Evolutionary conservation across 257 asterid species (phyloP), one percentile per base, ranked within the genome.

Genomic region (Verbena officinalis): DNA sequence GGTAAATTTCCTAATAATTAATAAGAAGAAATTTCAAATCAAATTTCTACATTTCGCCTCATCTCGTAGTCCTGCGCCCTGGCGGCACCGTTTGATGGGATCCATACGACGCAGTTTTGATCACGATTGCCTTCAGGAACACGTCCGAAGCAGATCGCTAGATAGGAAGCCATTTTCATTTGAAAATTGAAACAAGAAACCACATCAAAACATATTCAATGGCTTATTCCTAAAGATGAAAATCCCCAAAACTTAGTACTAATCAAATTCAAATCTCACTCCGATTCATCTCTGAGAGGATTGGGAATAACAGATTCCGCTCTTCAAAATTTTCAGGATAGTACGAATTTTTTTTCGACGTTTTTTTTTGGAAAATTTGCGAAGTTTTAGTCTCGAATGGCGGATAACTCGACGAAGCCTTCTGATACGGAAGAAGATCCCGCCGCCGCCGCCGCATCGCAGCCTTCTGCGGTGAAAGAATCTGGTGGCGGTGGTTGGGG

Each of bases 401-500:
- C 67, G 45, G 73, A 59, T 24, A 31, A 49, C 13, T 34, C 73
- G 51, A 12, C 17, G 24, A 67, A 54, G 31, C 11, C 62, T 23
- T 38, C 52, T 14, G 62, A 55, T 36, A 21, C 48, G 49, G 38
- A 71, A 49, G 43, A 34, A 34, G 11, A 12, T 7, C 52, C 72
- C 14, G 12, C 65, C 30, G 73, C 40, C 43, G 48, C 77, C 27
- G 70, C 33, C 19, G 23, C 53, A 36, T 36, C 40, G 17, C 59
- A 27, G 19, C 24, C 49, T 12, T 46, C 46, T 16, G 5, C 57
- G 20, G 75, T 19, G 2, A 49, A 44, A 58, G 72, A 55, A 60
- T 49, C 60, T 24, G 84, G 80, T 42, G 66, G 60, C 43, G 67
- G 73, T 19, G 84, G 85, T 33, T 78, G 89, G 84, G 85, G 90